Percentiles rank a stretch among this genome's conserved stretches.
These are phyloP conservation scores for Grammothele lineata DNA, from an alignment of 768 basidiomycete genomes.

Conservation along the genomic window DNA sequence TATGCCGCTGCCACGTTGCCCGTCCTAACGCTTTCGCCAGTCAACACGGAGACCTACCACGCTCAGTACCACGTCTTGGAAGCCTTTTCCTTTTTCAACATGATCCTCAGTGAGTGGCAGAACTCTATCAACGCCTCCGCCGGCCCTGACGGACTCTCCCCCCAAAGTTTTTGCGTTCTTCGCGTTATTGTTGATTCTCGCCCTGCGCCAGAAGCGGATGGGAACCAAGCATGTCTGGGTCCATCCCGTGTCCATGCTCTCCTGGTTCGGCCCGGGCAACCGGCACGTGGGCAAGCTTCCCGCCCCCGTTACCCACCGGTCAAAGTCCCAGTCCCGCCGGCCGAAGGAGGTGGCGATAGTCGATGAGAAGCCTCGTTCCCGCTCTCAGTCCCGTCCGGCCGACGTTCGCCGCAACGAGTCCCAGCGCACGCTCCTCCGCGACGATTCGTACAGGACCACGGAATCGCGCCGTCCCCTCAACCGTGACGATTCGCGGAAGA, in stretches of 20 bases:
- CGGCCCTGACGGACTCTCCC: slow-evolving; percentile 12
- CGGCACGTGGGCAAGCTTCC: slow-evolving; percentile 35
- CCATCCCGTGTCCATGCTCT: slow-evolving; percentile 62
- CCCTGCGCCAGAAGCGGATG: slow-evolving; percentile 38
- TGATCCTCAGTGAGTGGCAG: slow-evolving; percentile 56
- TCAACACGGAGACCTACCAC: slow-evolving; percentile 82
- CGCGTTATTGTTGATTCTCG: slow-evolving; percentile 39
- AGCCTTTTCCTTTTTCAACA: slow-evolving; percentile 77
- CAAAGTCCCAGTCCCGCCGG: slow-evolving; percentile 28
- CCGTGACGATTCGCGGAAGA: slow-evolving; percentile 14
- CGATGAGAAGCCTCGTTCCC: slow-evolving; percentile 11
- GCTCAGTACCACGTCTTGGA: slow-evolving; percentile 85
- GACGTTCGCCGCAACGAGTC: slow-evolving; percentile 18
- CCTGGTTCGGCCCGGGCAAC: slow-evolving; percentile 53
- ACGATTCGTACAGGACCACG: slow-evolving; percentile 15
- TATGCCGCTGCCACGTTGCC: too few species aligned
- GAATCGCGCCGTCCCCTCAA: slow-evolving; percentile 16
- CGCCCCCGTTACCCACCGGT: slow-evolving; percentile 32
- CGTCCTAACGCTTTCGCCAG: slow-evolving; percentile 31
- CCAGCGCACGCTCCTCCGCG: slow-evolving; percentile 16
- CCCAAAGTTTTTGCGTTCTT: slow-evolving; percentile 46
- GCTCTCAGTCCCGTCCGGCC: slow-evolving; percentile 10
- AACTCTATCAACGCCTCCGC: too few species aligned
- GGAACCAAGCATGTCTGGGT: slow-evolving; percentile 59
- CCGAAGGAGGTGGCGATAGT: slow-evolving; percentile 4